Evolutionary conservation across 2,329 filamentous ascomycete species (phyloP), one percentile per base, ranked within the genome.

Genomic region (Alternaria triticina): DNA sequence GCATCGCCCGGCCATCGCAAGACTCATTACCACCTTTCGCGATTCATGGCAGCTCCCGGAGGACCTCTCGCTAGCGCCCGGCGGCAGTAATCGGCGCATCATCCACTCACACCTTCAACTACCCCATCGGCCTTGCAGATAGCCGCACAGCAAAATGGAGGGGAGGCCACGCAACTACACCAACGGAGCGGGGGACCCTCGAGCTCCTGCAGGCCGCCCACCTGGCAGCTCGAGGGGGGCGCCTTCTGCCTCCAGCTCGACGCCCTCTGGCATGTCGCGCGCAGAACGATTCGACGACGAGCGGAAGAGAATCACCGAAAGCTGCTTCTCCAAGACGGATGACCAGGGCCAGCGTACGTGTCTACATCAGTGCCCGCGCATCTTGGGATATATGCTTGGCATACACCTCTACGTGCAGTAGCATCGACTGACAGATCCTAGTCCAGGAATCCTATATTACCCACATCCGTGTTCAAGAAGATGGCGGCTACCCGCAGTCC

Each of bases 271-370:
- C 54, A 79, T 80, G 77, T 82, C 77, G 27, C 83, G 84, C 76
- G 95, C 95, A 59, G 93, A 97, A 83, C 88, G 89, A 74, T 99
- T 98, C 80, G 96, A 99, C 81, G 94, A 98, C 77, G 96, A 99
- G 86, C 97, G 97, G 86, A 87, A 89, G 79, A 89, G 96, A 78
- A 97, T 99, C 74, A 91, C 97, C 69, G 92, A 97, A 67, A 97
- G 92, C 81, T 97, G 94, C 83, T 99, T 98, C 84, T 88, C 85
- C 80, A 97, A 96, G 84, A 90, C 90, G 75, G 96, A 98, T 77
- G 86, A 88, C 45, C 92, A 97, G 82, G 94, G 94, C 70, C 91
- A 93, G 64, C 86, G 93, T 96, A 87, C 77, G 91, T 87, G 23
- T 56, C 45, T 23, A 59, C 44, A 33, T 30, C 50, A 17, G 17